Conservation (phyloP, 169 alveolate genomes). For the Theileria equi region DNA sequence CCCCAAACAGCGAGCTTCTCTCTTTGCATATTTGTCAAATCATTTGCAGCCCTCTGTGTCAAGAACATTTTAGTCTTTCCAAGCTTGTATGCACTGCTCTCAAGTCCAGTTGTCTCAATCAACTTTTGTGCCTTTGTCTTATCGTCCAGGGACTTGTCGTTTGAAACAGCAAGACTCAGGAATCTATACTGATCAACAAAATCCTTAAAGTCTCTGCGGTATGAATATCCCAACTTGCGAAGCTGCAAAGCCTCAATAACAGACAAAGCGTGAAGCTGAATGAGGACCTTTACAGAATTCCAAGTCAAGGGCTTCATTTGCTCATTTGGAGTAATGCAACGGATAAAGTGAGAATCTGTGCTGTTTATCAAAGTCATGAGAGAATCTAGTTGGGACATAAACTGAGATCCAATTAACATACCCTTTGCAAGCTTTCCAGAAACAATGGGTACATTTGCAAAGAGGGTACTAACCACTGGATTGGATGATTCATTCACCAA, state of each 20-base stretch:
- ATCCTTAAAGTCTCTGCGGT: constrained; percentile 83
- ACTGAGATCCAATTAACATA: constrained; percentile 87
- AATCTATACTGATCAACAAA: constrained; percentile 83
- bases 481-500: constrained; percentile 78
- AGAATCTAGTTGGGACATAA: constrained; percentile 80
- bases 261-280: constrained; percentile 88
- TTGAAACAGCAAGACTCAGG: constrained; percentile 72
- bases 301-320: constrained; percentile 84
- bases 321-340: constrained; percentile 90
- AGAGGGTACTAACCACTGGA: constrained; percentile 71
- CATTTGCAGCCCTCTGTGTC: constrained; percentile 83
- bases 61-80: constrained; percentile 89
- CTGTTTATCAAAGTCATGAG: constrained; percentile 83
- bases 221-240: constrained; percentile 86
- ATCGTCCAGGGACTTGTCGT: constrained; percentile 72
- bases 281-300: constrained; percentile 83
- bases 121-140: constrained; percentile 67
- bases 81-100: constrained; percentile 63
- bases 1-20: constrained; percentile 86
- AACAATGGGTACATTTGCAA: constrained; percentile 78
- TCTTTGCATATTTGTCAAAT: constrained; percentile 81
- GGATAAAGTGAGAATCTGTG: constrained; percentile 87
- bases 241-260: constrained; percentile 87
- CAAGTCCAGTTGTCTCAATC: constrained; percentile 63
- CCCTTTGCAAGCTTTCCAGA: constrained; percentile 90